A percentile compares a stretch with the other conserved stretches of the same genome.
These are phyloP conservation scores for Scedosporium minutisporum DNA, from an alignment of 2,329 filamentous ascomycete species.

Conservation along the genomic window DNA sequence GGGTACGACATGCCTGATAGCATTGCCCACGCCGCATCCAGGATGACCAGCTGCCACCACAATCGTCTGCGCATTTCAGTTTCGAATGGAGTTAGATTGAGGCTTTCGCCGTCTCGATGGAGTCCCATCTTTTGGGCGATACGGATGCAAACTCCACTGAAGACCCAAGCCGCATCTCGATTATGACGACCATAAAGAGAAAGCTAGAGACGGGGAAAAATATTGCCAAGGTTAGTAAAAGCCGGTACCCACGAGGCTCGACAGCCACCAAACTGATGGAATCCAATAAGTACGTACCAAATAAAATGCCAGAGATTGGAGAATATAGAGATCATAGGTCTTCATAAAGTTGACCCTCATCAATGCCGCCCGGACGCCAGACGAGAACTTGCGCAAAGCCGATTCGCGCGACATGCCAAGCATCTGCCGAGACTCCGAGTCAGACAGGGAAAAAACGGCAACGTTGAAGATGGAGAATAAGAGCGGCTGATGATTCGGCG, in stretches of 20 bases:
- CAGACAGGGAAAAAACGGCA: slow-evolving; percentile 44
- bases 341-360: slow-evolving; percentile 47
- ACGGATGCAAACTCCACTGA: slow-evolving; percentile 51
- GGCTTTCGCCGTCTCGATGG: slow-evolving; percentile 48
- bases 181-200: slow-evolving; percentile 50
- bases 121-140: slow-evolving; percentile 60
- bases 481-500: slow-evolving; percentile 49
- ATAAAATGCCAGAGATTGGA: slow-evolving; percentile 51
- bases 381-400: slow-evolving; percentile 41
- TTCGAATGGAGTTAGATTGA: slow-evolving; percentile 52
- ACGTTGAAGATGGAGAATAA: slow-evolving; percentile 58
- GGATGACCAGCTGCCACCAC: slow-evolving; percentile 56
- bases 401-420: slow-evolving; percentile 39
- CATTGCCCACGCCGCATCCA: slow-evolving; percentile 47
- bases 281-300: slow-evolving; percentile 27
- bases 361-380: slow-evolving; percentile 40
- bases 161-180: slow-evolving; percentile 48
- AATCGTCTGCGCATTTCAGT: slow-evolving; percentile 58
- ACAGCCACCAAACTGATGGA: background rate
- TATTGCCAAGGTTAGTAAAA: slow-evolving; percentile 10
- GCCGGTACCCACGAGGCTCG: background rate
- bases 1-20: slow-evolving; percentile 47
- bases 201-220: slow-evolving; percentile 28
- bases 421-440: slow-evolving; percentile 44
- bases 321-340: slow-evolving; percentile 45